Percentiles rank a stretch among this genome's conserved stretches.
Evolutionary conservation across 148 eudicot genomes (phyloP).

Genomic region (Heliamphora exappendiculata): DNA sequence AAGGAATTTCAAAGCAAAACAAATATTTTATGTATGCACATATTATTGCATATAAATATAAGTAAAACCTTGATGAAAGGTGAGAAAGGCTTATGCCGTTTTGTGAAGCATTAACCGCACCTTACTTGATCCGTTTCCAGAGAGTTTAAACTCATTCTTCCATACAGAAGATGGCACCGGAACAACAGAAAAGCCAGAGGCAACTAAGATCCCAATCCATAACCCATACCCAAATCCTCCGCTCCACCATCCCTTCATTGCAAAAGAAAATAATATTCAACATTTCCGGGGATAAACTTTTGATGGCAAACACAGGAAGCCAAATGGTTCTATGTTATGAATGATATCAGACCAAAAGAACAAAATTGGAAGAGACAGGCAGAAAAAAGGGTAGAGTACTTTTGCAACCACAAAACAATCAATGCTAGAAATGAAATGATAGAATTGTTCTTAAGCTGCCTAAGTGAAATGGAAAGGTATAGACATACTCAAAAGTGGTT

Average conservation of each 20-base stretch:
- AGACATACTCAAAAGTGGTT: neutral
- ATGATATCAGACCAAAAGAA: neutral
- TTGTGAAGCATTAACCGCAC: constrained; percentile 26
- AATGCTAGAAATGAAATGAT: neutral
- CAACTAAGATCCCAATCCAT: constrained; percentile 84
- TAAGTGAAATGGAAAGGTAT: neutral
- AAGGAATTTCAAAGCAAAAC: neutral
- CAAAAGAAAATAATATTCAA: constrained; percentile 21
- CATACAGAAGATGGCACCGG: constrained; percentile 70
- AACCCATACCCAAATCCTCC: constrained; percentile 90
- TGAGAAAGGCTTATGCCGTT: neutral
- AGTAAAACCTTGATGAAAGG: neutral
- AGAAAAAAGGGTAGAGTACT: neutral
- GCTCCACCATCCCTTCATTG: constrained; percentile 88
- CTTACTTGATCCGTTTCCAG: constrained; percentile 62
- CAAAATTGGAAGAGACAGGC: neutral
- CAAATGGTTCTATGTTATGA: neutral
- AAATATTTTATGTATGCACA: neutral
- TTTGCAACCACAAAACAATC: neutral
- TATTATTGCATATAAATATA: neutral
- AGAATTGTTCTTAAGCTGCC: neutral
- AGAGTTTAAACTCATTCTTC: constrained; percentile 72
- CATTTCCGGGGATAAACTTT: constrained; percentile 5
- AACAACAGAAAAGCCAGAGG: constrained; percentile 87
- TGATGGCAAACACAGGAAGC: neutral